A percentile compares a stretch with the other conserved stretches of the same genome.
Conservation (phyloP, 495 filamentous ascomycete species). For the Trichoderma asperelloides region DNA sequence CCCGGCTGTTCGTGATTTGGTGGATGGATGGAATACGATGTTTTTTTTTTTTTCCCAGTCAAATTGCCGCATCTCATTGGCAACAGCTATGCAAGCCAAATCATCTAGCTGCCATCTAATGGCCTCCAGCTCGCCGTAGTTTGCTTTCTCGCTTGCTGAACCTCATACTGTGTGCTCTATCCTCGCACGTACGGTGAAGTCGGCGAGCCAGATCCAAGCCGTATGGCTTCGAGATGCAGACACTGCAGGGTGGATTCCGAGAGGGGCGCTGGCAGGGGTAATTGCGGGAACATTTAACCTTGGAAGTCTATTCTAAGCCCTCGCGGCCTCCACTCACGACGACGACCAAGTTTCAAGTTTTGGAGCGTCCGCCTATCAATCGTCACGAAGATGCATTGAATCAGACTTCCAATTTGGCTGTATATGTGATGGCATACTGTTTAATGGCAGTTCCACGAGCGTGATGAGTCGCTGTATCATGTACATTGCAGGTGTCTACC, state of each 20-base stretch:
- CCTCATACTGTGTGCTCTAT: neutral
- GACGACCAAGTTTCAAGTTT: neutral
- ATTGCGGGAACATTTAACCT: neutral
- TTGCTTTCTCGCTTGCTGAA: too few relatives aligned
- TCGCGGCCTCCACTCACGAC: neutral
- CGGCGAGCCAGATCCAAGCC: neutral
- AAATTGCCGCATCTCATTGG: neutral
- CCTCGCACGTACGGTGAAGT: neutral
- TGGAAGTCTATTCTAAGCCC: neutral
- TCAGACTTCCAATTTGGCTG: too few relatives aligned
- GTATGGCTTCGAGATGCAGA: slow-evolving; percentile 1
- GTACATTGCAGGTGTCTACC: too few relatives aligned
- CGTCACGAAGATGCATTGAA: too few relatives aligned
- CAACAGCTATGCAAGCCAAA: too few relatives aligned
- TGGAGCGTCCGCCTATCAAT: too few relatives aligned
- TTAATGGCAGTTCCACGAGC: too few relatives aligned
- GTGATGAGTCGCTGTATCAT: too few relatives aligned
- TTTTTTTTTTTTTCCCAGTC: neutral
- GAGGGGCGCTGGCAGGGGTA: neutral
- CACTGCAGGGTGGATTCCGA: neutral
- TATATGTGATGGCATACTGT: too few relatives aligned
- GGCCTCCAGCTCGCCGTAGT: too few relatives aligned
- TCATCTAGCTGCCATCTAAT: too few relatives aligned
- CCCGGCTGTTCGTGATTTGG: too few relatives aligned
- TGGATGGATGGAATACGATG: neutral